Base-by-base conservation (phyloP, 2,329 filamentous ascomycete genomes). In the Sporothrix globosa region DNA sequence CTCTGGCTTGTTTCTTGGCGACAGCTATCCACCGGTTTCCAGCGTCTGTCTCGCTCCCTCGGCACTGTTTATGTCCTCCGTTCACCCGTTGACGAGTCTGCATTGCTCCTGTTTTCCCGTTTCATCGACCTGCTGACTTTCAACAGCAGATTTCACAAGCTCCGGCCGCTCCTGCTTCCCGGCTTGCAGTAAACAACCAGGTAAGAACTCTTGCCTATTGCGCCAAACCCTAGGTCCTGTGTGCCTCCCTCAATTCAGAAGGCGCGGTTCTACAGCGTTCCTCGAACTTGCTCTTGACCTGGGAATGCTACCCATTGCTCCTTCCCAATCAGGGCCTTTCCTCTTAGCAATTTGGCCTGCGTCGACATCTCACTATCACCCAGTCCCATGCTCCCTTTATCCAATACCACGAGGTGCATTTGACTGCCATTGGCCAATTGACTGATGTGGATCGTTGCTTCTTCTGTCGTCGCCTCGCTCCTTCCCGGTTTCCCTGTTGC, bases 401-500 rank as follows among this genome's bases (percentile, higher is more conserved):
- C 39, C 58, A 61, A 61, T 46, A 44, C 41, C n/a, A 61, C 39
- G 58, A 61, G 58, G 39, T n/a, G 58, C 24, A 61, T 44, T 61
- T 10, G 21, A 27, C 21, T 46, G 41, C 44, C 44, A 65, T 65
- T 68, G 67, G 67, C 27, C 67, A 68, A 68, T 68, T 68, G 50
- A n/a, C 14, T 19, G 50, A 48, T n/a, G 61, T 30, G 53, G 58
- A 44, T 44, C 17, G 13, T 6, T 58, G 34, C 19, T 21, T 17
- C 14, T 48, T 44, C 27, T 44, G 41, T 44, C 41, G 11, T 48
- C 61, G 30, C 19, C 19, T 63, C 44, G 54, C 34, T 44, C 67
- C 48, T 69, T 69, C 67, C 54, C 21, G 34, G 52, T 69, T 61
- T 41, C 14, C n/a, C 46, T 41, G 4, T 21, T 63, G 39, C 39